Conservation (phyloP, 2,329 filamentous ascomycete species). For the Colletotrichum somersetense region DNA sequence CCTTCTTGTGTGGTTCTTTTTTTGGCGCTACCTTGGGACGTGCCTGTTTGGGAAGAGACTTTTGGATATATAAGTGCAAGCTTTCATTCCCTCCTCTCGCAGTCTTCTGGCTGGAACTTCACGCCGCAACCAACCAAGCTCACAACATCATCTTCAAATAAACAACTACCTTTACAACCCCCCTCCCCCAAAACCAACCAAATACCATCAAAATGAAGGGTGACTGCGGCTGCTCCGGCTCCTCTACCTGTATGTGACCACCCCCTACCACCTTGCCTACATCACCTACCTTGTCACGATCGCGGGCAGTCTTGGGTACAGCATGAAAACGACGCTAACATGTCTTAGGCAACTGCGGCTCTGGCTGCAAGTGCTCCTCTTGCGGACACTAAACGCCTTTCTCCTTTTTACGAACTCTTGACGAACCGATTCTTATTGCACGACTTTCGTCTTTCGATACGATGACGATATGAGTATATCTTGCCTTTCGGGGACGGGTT, state of each 20-base stretch:
- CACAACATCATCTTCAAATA: slow-evolving; percentile 26
- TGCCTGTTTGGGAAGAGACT: slow-evolving; percentile 6
- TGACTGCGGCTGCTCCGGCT: slow-evolving; percentile 45
- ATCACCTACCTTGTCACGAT: neutral
- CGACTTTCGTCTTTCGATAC: slow-evolving; percentile 1
- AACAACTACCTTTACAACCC: slow-evolving; percentile 21
- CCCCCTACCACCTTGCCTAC: neutral
- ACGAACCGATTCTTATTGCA: slow-evolving; percentile 8
- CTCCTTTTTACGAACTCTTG: neutral
- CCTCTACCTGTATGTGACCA: slow-evolving; percentile 40
- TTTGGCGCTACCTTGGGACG: neutral
- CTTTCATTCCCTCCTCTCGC: slow-evolving; percentile 11
- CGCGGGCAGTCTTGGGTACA: neutral
- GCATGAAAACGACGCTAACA: slow-evolving; percentile 22
- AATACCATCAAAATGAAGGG: slow-evolving; percentile 45
- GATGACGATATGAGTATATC: slow-evolving; percentile 21
- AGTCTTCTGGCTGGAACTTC: neutral
- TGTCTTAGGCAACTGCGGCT: slow-evolving; percentile 43
- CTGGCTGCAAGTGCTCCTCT: slow-evolving; percentile 42
- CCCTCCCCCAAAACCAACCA: slow-evolving; percentile 23
- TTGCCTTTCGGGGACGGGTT: neutral
- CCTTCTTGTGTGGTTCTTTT: neutral
- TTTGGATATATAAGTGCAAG: slow-evolving; percentile 39
- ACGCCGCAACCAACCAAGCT: slow-evolving; percentile 27
- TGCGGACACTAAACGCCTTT: slow-evolving; percentile 27